Base-by-base conservation (phyloP, 805 yeast genomes). In the Kurtzmaniella fragi region DNA sequence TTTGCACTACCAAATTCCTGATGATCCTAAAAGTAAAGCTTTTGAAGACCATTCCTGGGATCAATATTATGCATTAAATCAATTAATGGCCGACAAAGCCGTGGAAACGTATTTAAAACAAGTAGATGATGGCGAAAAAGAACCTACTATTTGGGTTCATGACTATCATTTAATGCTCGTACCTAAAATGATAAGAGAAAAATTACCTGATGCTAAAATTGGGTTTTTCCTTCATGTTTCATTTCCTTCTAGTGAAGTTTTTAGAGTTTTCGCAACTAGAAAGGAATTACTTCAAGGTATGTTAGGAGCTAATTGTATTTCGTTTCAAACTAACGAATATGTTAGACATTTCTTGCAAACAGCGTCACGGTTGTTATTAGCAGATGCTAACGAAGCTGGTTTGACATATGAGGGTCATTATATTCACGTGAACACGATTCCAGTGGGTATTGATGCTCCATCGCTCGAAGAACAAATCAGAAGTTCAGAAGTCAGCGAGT, bases 41-140 rank as follows among this genome's bases (percentile, higher is more conserved):
- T 93, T 91, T 61, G 96, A 91, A 60, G 96, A 87, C 48, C 95
- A 89, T 56, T 87, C 96, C 1, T 91, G 97, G 96, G 79, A 79
- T 17, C 82, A 83, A 54, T 91, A 91, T 59, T 78, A 77, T 47
- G 62, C 70, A 1, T 71, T 91, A 45, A 93, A 93, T 53, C 87
- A 82, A 57, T 59, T 75, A 33, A 75, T 90, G 52, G 97, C 98
- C 0, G 85, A 89, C 40, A 77, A 75, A 47, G 71, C 91, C 34
- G 76, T 84, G 2, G 74, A 71, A 28, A 64, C 69, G 1, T 90
- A 91, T 59, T 41, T 48, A 27, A 41, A 44, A 14, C 77, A 80
- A 48, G 61, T 64, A 34, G 73, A 73, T 1, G 88, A 84, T 31
- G 41, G 40, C 28, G 34, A 40, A 4, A 17, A n/a, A 8, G 61